phyloP scores from a whole-genome alignment of 306 rosid genomes.

The Cicer bijugum region DNA sequence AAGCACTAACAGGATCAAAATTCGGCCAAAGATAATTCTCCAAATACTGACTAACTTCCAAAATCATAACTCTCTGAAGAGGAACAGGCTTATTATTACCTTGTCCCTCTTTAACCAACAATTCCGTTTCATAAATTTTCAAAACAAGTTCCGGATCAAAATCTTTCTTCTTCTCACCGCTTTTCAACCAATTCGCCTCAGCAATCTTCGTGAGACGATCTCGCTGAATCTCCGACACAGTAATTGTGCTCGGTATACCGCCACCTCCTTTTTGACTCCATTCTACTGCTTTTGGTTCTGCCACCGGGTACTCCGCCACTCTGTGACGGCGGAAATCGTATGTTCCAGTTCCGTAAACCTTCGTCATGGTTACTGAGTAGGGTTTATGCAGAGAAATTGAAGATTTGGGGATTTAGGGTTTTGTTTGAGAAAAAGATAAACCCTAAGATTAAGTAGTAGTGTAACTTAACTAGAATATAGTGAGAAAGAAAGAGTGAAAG shows the following conservation, averaged over 20 bases:
- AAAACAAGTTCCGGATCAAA: constrained; percentile 71
- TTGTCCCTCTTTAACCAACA: constrained; percentile 67
- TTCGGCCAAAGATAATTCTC: constrained; percentile 90
- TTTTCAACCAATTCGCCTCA: constrained; percentile 69
- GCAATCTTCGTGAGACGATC: constrained; percentile 92
- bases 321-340: constrained; percentile 92
- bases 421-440: not conserved
- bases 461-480: not conserved
- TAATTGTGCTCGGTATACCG: constrained; percentile 65
- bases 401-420: constrained; percentile 18
- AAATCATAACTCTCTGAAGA: constrained; percentile 87
- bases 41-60: constrained; percentile 93
- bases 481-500: not conserved
- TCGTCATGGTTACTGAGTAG: constrained; percentile 60
- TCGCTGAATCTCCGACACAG: constrained; percentile 84
- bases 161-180: constrained; percentile 53
- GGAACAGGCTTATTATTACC: constrained; percentile 80
- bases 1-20: constrained; percentile 67
- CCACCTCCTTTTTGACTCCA: constrained; percentile 53
- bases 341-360: constrained; percentile 82
- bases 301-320: constrained; percentile 90
- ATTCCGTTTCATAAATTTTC: constrained; percentile 77
- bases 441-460: constrained; percentile 2
- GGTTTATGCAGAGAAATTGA: not conserved
- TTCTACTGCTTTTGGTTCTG: constrained; percentile 57